Evolutionary conservation across 164 flowering plant genomes (phyloP), one percentile per base, ranked within the genome.

Genomic region (Umbellularia californica): DNA sequence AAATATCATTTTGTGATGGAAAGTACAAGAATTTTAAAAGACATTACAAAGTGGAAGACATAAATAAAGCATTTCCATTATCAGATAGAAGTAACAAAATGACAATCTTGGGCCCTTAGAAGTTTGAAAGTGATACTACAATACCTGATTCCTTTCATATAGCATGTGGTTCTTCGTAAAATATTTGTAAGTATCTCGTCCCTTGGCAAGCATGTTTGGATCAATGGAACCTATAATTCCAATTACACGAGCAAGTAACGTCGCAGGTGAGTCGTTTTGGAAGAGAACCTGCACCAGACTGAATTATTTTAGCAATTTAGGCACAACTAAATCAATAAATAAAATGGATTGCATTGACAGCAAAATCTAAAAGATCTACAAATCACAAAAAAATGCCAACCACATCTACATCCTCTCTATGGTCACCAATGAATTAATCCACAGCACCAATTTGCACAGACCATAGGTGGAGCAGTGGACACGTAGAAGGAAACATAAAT

Each of bases 201-300:
- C 99, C 85, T 92, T 90, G n/a, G 94, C 92, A 73, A 95, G 97
- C 98, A 95, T 90, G 63, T 77, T 81, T 84, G 88, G 98, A 71
- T 90, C 92, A 81, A 95, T 89, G 67, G 98, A 81, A 28, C 98
- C 90, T 23, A 95, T 89, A n/a, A 95, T 95, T 76, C 99, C 99
- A 78, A 92, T 86, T 35, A 93, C 97, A 63, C 99, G 88, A 30
- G 98, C 98, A 72, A 95, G 94, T 77, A 95, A 81, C 10, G 98
- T 95, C 24, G 98, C 96, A 60, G 99, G 93, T 51, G 99, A 95
- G 84, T 95, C 99, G 82, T 95, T 95, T 85, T 95, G 99, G 83
- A 95, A 95, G 68, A 95, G 95, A 50, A 95, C 99, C 99, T 95
- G 81, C 84, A 88, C 27, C 68, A 71, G 58, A 19, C 47, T 10